Base-by-base conservation (phyloP, 2,329 filamentous ascomycete species). In the Colletotrichum tabaci region DNA sequence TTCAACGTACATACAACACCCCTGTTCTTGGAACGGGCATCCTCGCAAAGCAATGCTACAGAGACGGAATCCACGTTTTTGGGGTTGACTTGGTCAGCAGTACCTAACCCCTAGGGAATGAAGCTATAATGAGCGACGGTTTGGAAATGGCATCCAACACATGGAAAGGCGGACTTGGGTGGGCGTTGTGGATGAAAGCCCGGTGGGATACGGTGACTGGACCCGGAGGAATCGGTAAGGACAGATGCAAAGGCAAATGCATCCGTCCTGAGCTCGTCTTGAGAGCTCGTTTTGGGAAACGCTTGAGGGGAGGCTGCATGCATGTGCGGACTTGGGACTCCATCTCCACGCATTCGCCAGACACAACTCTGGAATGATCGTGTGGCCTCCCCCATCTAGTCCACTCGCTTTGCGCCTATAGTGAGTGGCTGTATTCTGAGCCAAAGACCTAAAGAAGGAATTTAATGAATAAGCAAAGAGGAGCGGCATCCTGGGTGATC, bases 351-450 rank as follows among this genome's bases (percentile, higher is more conserved):
- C 26, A 46, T 63, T 56, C 13, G 53, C 42, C 53, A 53, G 40
- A 49, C 26, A 50, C 30, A 50, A 30, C 38, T 68, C 44, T 68
- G 65, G 58, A 71, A 47, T 47, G 65, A 49, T 35, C 16, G 52
- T 62, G 68, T 57, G 44, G 68, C 60, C 68, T 63, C 65, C 58
- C 68, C n/a, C 12, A 52, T 44, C 42, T 61, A 40, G 50, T 61
- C 70, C 70, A 71, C 70, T 72, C 47, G 66, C 70, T 66, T 64
- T 60, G 58, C 21, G 58, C 47, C 26, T 60, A 23, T 26, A 66
- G 70, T 65, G 66, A 71, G 70, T 72, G 70, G 66, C 55, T 72
- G 66, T 72, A 72, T 57, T 71, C 56, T 70, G 70, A 72, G 61
- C 61, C 60, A 65, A 70, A 57, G 55, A 52, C 60, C 70, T 44